Evolutionary conservation across 371 early-diverging fungal genomes (phyloP).

Genomic region (Massospora cicadina): DNA sequence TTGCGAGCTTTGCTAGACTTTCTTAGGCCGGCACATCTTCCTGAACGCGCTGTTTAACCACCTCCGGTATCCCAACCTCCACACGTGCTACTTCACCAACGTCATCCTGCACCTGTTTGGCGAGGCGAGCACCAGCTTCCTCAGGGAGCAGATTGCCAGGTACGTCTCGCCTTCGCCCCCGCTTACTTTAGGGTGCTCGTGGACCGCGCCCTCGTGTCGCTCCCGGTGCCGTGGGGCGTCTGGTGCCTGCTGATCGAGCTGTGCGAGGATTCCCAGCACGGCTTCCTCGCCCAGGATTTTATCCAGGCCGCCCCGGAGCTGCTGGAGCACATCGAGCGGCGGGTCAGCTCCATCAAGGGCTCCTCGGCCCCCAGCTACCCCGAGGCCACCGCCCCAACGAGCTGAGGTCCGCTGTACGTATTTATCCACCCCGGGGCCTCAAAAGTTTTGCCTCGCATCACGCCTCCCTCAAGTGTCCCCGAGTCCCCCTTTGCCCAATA

Average conservation of each 20-base stretch:
- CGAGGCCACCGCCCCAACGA: not conserved
- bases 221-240: conserved; percentile 96
- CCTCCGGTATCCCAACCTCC: conserved; percentile 90
- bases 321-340: not conserved
- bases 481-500: not conserved
- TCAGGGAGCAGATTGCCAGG: conserved; percentile 87
- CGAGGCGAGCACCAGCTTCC: conserved; percentile 57
- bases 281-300: conserved; percentile 71
- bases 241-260: conserved; percentile 92
- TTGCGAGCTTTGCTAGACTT: not conserved
- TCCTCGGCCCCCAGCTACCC: not conserved
- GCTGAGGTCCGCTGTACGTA: not conserved
- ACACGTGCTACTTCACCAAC: conserved; percentile 84
- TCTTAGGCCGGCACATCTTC: conserved; percentile 59
- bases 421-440: not conserved
- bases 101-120: conserved; percentile 73
- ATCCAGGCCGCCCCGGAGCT: conserved; percentile 54
- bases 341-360: not conserved
- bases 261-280: conserved; percentile 78
- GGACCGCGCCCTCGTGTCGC: conserved; percentile 87
- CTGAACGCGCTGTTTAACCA: conserved; percentile 90
- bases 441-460: not conserved
- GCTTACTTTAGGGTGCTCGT: conserved; percentile 48
- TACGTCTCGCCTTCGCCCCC: conserved; percentile 11
- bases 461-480: not conserved